Conservation (phyloP, 139 green algal species). For the Tetraselmis striata region DNA sequence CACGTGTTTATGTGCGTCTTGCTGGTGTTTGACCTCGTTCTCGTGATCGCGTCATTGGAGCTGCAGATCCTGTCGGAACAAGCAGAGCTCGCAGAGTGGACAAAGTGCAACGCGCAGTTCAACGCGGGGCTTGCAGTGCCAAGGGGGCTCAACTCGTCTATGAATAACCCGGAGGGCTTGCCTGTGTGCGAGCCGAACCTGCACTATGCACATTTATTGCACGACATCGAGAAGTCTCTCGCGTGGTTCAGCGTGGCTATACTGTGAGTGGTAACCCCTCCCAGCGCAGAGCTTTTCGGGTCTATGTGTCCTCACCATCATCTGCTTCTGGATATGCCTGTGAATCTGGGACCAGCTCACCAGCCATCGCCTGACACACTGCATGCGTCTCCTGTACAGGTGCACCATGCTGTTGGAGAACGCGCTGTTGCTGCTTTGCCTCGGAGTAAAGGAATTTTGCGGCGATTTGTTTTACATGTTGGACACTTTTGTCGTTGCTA, state of each 20-base stretch:
- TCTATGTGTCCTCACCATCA: too few relatives aligned
- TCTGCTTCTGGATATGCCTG: too few relatives aligned
- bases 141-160: background rate
- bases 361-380: too few relatives aligned
- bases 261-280: background rate
- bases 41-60: background rate
- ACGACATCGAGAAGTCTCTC: background rate
- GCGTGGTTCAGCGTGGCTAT: background rate
- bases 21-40: background rate
- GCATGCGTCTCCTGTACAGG: too few relatives aligned
- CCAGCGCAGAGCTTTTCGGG: too few relatives aligned
- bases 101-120: background rate
- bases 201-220: background rate
- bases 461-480: background rate
- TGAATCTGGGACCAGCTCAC: too few relatives aligned
- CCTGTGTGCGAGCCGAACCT: background rate
- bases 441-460: background rate
- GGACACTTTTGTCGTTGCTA: background rate
- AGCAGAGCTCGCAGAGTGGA: background rate
- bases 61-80: background rate
- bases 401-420: background rate
- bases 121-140: background rate
- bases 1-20: background rate
- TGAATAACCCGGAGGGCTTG: background rate
- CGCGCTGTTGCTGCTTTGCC: background rate